Base-by-base conservation (phyloP, 352 stramenopile genomes). In the Aphanomyces stellatus region DNA sequence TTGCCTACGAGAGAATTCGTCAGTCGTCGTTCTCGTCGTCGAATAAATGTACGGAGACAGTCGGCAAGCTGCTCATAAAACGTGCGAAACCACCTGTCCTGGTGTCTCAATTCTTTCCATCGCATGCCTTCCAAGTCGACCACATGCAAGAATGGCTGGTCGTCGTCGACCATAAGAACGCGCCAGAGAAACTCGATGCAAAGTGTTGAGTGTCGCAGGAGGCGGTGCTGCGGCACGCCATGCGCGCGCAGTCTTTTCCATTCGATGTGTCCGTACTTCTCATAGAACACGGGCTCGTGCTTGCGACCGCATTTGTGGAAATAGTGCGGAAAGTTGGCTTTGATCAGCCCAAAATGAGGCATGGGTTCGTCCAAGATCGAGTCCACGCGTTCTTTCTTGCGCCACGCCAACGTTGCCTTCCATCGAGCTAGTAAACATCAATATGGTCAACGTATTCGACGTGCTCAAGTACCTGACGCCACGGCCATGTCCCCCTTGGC, bases 291-390 rank as follows among this genome's bases (percentile, higher is more conserved):
- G 10, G 85, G 84, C 66, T 93, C 84, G 30, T 71, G 72, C 17
- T 90, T 73, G 41, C 87, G 85, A 43, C 84, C 84, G 33, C 82
- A 78, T 65, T 93, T 93, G 77, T 93, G 82, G 74, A 91, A 94
- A 69, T 87, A 96, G 53, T 95, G 87, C 42, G 88, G 87, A 73
- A 96, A 96, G 70, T 95, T 91, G 27, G 87, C 72, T 71, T 96
- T 96, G 74, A 96, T 96, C 35, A 81, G 81, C 56, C 85, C 75
- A 60, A 93, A 95, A 55, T 88, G 74, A 46, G 76, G 82, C 49
- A 57, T 1, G 25, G 13, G 30, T 24, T 57, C 30, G 49, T 15
- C 27, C 49, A 57, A 34, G 11, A 57, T n/a, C n/a, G n/a, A n/a
- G n/a, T n/a, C n/a, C n/a, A n/a, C n/a, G n/a, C n/a, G n/a, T n/a